phyloP scores from a whole-genome alignment of 2,329 filamentous ascomycete species.

The Juglanconis sp. region DNA sequence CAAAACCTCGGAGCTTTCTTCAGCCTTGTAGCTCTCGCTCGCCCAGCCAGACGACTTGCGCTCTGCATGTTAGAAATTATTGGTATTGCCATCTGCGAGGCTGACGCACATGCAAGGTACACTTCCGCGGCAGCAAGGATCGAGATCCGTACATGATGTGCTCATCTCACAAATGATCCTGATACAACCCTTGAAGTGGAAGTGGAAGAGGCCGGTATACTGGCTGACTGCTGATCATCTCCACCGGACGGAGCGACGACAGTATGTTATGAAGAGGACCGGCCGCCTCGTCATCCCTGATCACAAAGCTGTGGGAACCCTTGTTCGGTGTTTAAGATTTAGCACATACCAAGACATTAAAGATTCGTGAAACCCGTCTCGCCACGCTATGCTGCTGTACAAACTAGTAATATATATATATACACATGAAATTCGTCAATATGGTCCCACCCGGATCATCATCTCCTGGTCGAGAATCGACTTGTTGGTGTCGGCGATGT shows the following conservation, averaged over 20 bases:
- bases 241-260: too few species aligned
- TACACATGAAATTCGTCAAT: neutral
- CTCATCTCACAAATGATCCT: neutral
- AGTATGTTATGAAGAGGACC: too few species aligned
- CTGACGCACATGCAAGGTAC: neutral
- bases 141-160: neutral
- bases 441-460: neutral
- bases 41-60: too few species aligned
- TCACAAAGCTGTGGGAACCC: too few species aligned
- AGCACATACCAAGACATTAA: neutral
- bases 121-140: neutral
- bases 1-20: too few species aligned
- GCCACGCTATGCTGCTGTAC: slow-evolving; percentile 2
- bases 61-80: neutral
- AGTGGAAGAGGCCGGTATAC: too few species aligned
- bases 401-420: neutral
- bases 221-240: neutral
- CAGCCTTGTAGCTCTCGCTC: too few species aligned
- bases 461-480: neutral
- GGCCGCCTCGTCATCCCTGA: too few species aligned
- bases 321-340: too few species aligned
- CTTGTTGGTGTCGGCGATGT: neutral
- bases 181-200: too few species aligned
- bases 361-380: neutral
- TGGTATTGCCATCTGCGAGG: neutral